Evolutionary conservation across 148 eudicot species (phyloP).

Genomic region (Cornus controversa): DNA sequence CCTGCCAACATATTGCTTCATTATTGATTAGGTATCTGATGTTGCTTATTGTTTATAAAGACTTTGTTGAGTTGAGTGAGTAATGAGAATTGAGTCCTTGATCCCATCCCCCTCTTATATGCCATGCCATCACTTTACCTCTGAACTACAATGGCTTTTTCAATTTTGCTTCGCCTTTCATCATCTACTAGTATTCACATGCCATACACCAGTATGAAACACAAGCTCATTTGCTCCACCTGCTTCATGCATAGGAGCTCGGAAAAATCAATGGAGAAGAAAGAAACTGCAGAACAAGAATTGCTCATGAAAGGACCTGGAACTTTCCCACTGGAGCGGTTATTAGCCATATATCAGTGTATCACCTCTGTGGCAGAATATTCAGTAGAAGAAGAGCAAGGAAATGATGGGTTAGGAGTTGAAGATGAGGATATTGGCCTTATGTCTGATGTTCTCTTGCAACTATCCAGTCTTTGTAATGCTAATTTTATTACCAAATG

Average conservation of each 20-base stretch:
- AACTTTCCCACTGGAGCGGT: constrained; percentile 88
- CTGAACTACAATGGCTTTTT: too few species aligned
- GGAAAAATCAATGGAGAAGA: constrained; percentile 58
- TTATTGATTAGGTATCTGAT: too few species aligned
- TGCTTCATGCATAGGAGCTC: constrained; percentile 47
- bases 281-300: constrained; percentile 77
- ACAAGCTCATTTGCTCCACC: not conserved
- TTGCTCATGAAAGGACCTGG: constrained; percentile 90
- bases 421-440: constrained; percentile 43
- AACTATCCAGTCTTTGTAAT: constrained; percentile 92
- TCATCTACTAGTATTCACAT: not conserved
- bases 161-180: too few species aligned
- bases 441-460: constrained; percentile 81
- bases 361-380: constrained; percentile 62
- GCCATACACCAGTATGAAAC: not conserved
- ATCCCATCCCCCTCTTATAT: too few species aligned
- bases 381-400: constrained; percentile 46
- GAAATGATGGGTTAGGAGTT: constrained; percentile 20
- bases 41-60: too few species aligned
- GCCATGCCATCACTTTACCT: too few species aligned
- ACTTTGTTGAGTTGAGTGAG: too few species aligned
- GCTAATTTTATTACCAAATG: constrained; percentile 92
- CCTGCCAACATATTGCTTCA: not conserved
- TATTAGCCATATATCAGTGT: constrained; percentile 86
- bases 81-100: too few species aligned